These are phyloP conservation scores for Cystobasidium slooffiae DNA, from an alignment of 1,284 basidiomycete genomes.

Conservation along the genomic window DNA sequence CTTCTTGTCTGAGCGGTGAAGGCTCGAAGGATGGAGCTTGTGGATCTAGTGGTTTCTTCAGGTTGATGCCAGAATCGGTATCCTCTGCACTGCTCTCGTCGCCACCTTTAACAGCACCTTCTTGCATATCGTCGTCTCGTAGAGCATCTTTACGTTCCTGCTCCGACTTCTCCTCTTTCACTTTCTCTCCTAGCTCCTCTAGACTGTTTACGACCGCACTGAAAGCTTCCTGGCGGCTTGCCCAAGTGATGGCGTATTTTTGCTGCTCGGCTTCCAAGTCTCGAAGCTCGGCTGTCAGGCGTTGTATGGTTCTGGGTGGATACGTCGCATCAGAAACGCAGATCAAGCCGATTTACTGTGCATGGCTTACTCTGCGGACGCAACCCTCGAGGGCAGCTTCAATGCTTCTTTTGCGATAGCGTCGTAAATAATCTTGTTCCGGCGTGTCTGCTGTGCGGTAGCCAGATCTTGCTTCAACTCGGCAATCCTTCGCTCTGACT, in stretches of 20 bases:
- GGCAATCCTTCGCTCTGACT: constrained; percentile 38
- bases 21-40: constrained; percentile 35
- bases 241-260: constrained; percentile 49
- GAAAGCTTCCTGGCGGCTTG: constrained; percentile 46
- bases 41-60: constrained; percentile 31
- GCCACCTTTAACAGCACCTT: constrained; percentile 3
- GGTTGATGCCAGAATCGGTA: background rate
- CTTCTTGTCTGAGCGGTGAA: constrained; percentile 14
- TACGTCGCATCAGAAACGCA: background rate
- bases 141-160: constrained; percentile 43
- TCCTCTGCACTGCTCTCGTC: constrained; percentile 39
- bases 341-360: background rate
- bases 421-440: constrained; percentile 52
- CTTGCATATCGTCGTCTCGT: constrained; percentile 32
- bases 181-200: constrained; percentile 48
- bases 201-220: constrained; percentile 48
- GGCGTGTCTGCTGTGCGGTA: constrained; percentile 46
- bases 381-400: constrained; percentile 43
- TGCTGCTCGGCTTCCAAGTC: constrained; percentile 44
- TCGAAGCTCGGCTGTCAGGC: constrained; percentile 47
- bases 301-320: constrained; percentile 43
- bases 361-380: constrained; percentile 46
- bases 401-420: constrained; percentile 44
- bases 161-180: constrained; percentile 46
- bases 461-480: constrained; percentile 32